Evolutionary conservation across 192 early-diverging fungal genomes (phyloP).

Genomic region (Endogone sp.): DNA sequence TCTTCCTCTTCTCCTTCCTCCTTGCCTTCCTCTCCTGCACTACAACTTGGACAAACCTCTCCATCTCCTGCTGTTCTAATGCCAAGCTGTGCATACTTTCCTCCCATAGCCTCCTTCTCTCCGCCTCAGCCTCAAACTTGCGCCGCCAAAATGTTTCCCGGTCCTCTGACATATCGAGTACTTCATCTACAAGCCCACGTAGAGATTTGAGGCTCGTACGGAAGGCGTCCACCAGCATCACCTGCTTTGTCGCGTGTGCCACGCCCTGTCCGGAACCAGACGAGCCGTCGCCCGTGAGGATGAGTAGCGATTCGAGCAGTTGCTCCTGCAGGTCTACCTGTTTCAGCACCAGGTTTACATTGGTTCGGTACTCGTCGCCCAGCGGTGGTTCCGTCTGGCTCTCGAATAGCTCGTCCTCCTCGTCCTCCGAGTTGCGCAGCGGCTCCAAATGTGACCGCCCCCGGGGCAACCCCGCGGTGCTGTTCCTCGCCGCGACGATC

Average conservation of each 20-base stretch:
- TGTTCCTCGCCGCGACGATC: background rate
- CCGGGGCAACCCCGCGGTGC: background rate
- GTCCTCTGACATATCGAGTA: constrained; percentile 35
- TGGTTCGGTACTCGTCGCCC: background rate
- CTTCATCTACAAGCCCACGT: constrained; percentile 15
- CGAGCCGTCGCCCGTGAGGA: background rate
- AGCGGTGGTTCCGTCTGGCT: background rate
- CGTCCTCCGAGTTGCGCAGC: background rate
- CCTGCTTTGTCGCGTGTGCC: constrained; percentile 13
- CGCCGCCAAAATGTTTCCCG: constrained; percentile 40
- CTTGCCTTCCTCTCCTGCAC: constrained; percentile 25
- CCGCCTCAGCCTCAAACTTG: constrained; percentile 37
- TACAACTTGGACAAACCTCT: constrained; percentile 32
- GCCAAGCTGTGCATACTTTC: constrained; percentile 37
- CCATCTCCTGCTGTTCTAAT: constrained; percentile 42
- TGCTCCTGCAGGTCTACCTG: constrained; percentile 35
- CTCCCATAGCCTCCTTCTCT: constrained; percentile 42
- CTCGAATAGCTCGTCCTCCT: background rate
- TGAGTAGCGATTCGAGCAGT: constrained; percentile 43
- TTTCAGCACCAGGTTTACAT: background rate
- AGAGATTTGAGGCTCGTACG: background rate
- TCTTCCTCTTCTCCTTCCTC: constrained; percentile 15
- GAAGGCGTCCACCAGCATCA: background rate
- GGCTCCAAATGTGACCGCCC: background rate
- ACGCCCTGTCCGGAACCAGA: constrained; percentile 13